phyloP scores from a whole-genome alignment of 345 rosid species.

The Eucalyptus viminalis region DNA sequence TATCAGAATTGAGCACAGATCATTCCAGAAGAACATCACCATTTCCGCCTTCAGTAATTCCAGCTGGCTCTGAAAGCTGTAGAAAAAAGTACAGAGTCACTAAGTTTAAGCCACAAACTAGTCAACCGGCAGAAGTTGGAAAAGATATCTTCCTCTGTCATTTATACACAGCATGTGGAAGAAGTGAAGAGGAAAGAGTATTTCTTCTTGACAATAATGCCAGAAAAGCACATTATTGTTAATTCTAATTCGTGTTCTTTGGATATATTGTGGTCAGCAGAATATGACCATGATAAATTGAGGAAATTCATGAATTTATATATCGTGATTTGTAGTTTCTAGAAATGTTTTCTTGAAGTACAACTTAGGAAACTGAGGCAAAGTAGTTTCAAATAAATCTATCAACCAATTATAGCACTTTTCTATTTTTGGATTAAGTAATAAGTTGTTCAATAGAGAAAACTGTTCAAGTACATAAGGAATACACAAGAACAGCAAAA shows the following conservation, averaged over 20 bases:
- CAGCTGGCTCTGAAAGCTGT: conserved; percentile 95
- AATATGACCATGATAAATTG: neutral
- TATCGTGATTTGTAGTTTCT: neutral
- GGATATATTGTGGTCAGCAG: neutral
- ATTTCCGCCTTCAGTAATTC: conserved; percentile 59
- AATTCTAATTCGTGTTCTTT: neutral
- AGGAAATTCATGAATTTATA: neutral
- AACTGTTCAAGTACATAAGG: neutral
- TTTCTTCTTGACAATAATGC: neutral
- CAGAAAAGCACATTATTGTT: neutral
- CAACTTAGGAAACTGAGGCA: neutral
- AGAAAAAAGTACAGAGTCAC: neutral
- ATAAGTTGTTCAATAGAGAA: neutral
- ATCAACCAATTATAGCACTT: neutral
- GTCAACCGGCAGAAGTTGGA: neutral
- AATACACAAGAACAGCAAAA: neutral
- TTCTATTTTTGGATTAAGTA: neutral
- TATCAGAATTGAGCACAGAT: neutral
- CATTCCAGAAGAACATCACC: conserved; percentile 25
- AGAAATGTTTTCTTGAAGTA: neutral
- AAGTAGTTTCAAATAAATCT: neutral
- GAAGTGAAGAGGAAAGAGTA: neutral
- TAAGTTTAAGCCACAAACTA: neutral
- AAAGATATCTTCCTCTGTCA: neutral
- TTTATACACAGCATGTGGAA: neutral